Evolutionary conservation across 2,329 filamentous ascomycete species (phyloP).

Genomic region (Alternaria viburni): DNA sequence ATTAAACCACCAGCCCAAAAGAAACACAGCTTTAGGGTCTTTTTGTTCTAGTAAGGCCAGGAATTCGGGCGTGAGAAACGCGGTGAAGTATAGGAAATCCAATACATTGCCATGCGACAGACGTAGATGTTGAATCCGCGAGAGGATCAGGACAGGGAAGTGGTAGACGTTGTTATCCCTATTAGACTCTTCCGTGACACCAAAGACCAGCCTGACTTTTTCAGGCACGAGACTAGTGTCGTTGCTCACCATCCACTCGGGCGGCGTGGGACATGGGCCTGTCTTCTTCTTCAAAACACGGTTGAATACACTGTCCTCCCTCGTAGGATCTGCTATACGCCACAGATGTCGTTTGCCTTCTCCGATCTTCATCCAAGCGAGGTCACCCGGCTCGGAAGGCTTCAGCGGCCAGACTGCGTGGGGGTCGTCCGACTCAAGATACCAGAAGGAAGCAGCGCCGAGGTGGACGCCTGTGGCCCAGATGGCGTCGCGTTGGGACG

Average conservation of each 20-base stretch:
- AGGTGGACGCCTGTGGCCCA: slow-evolving; percentile 58
- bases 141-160: slow-evolving; percentile 46
- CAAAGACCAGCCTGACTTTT: slow-evolving; percentile 40
- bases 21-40: slow-evolving; percentile 60
- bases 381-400: slow-evolving; percentile 50
- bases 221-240: slow-evolving; percentile 37
- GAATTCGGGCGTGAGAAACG: slow-evolving; percentile 54
- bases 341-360: slow-evolving; percentile 64
- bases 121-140: slow-evolving; percentile 46
- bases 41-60: slow-evolving; percentile 56
- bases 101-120: slow-evolving; percentile 52
- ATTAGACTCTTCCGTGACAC: slow-evolving; percentile 25
- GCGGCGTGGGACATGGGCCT: slow-evolving; percentile 9
- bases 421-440: slow-evolving; percentile 51
- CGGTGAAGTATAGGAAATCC: slow-evolving; percentile 57
- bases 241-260: slow-evolving; percentile 11
- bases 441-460: slow-evolving; percentile 55
- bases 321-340: slow-evolving; percentile 57
- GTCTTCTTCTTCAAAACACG: slow-evolving; percentile 31
- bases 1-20: slow-evolving; percentile 65
- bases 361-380: slow-evolving; percentile 65
- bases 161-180: slow-evolving; percentile 34
- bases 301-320: slow-evolving; percentile 58
- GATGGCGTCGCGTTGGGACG: slow-evolving; percentile 53
- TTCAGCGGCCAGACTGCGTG: slow-evolving; percentile 64